Base-by-base conservation (phyloP, 371 early-diverging fungal genomes). In the Lichtheimia ornata region DNA sequence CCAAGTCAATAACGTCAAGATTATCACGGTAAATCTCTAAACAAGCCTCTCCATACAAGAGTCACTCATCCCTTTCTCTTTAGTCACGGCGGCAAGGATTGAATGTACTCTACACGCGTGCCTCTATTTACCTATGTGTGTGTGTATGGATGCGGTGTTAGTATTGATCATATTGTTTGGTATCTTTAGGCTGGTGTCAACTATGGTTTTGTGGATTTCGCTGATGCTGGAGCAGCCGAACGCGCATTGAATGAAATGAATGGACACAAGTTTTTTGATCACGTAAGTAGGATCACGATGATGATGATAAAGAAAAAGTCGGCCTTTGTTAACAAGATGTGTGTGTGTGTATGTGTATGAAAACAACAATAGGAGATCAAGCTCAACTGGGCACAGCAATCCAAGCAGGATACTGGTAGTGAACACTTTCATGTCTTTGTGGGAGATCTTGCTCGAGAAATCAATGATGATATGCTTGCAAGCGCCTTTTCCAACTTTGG, bases 171-270 rank as follows among this genome's bases (percentile, higher is more conserved):
- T 35, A 9, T 35, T 35, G 35, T 35, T 35, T 35, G 18, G 0
- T 43, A 20, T 25, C 2, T 61, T 22, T 45, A 61, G 66, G 55
- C 49, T 27, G 58, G 88, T 40, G 74, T 90, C 57, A 92, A 90
- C 79, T 96, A 93, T 76, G 96, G 94, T 17, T 96, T 96, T 71
- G 88, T 96, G 47, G 95, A 94, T 67, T 93, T 89, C 81, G 73
- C 65, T 49, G 90, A 90, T 52, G 87, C 84, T 64, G 76, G 74
- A 42, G 68, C 81, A 47, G 96, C 96, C 25, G 90, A 91, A 49
- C 64, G 70, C 54, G 95, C 94, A 47, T 72, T 94, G 28, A 82
- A 88, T 63, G 76, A 65, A 27, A 79, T 95, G 74, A 93, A 94
- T 67, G 94, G 94, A 5, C 85, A 86, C 60, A 85, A 82, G 59